Percentiles rank a stretch among this genome's conserved stretches.
Evolutionary conservation across 345 rosid genomes (phyloP).

Genomic region (Leavenworthia alabamica): DNA sequence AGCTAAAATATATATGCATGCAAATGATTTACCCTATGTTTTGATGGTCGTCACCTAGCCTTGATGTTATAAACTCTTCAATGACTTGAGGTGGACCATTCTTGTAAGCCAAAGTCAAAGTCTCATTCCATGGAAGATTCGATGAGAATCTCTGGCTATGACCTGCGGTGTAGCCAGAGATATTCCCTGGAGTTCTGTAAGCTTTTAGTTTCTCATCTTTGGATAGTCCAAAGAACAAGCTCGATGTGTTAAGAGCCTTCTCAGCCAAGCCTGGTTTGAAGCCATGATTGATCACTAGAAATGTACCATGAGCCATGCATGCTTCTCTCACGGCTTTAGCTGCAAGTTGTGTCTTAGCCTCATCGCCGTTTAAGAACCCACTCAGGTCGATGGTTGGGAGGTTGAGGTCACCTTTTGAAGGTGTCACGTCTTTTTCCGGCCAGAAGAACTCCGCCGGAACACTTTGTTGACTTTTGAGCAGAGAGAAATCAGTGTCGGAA

Average conservation of each 20-base stretch:
- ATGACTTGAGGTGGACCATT: constrained; percentile 16
- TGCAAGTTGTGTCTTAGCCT: constrained; percentile 26
- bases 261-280: constrained; percentile 35
- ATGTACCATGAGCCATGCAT: constrained; percentile 54
- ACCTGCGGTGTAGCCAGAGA: constrained; percentile 42
- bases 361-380: constrained; percentile 40
- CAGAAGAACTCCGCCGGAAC: constrained; percentile 39
- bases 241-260: constrained; percentile 27
- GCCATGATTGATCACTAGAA: constrained; percentile 62
- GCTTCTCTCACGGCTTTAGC: constrained; percentile 34
- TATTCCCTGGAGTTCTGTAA: constrained; percentile 19
- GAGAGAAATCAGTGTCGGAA: constrained; percentile 24
- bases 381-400: constrained; percentile 46
- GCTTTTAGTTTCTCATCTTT: constrained; percentile 27
- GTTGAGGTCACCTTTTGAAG: constrained; percentile 33
- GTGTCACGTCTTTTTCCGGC: constrained; percentile 34
- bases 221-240: constrained; percentile 36
- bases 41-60: constrained; percentile 33
- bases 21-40: constrained; percentile 34
- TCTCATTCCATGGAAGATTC: constrained; percentile 68
- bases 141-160: constrained; percentile 44
- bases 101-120: constrained; percentile 35
- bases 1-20: not conserved
- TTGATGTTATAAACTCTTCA: constrained; percentile 32
- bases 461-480: constrained; percentile 12